phyloP scores from a whole-genome alignment of 2,329 filamentous ascomycete species.

The Xenosphaeropsis pyriputrescens region DNA sequence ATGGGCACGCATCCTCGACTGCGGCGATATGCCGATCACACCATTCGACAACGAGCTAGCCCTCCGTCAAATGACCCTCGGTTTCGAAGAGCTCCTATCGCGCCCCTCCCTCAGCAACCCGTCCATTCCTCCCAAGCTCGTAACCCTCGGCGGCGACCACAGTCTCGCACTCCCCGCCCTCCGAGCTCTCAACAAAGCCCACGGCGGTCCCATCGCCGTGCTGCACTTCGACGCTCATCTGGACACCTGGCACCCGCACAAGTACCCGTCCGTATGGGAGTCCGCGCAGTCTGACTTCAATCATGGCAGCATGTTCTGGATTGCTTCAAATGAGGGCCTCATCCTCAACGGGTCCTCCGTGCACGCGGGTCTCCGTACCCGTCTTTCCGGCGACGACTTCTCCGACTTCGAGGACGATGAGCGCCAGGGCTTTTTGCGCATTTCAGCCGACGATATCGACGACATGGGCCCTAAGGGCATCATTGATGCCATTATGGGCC shows the following conservation, averaged over 20 bases:
- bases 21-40: slow-evolving; percentile 77
- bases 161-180: slow-evolving; percentile 56
- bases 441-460: slow-evolving; percentile 78
- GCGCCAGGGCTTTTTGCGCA: slow-evolving; percentile 63
- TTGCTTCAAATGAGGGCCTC: slow-evolving; percentile 67
- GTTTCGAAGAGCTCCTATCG: slow-evolving; percentile 42
- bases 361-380: slow-evolving; percentile 71
- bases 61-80: slow-evolving; percentile 69
- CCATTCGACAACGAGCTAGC: slow-evolving; percentile 79
- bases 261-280: slow-evolving; percentile 67
- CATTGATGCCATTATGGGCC: slow-evolving; percentile 52
- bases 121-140: slow-evolving; percentile 21
- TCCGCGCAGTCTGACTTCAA: slow-evolving; percentile 62
- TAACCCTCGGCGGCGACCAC: slow-evolving; percentile 63
- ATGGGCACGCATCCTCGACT: slow-evolving; percentile 73
- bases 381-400: slow-evolving; percentile 51
- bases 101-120: slow-evolving; percentile 11
- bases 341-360: slow-evolving; percentile 62
- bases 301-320: slow-evolving; percentile 87
- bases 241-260: slow-evolving; percentile 22
- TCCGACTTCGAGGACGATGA: slow-evolving; percentile 59
- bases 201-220: slow-evolving; percentile 50
- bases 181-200: slow-evolving; percentile 45
- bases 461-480: slow-evolving; percentile 57
- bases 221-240: slow-evolving; percentile 54